phyloP scores from a whole-genome alignment of 192 early-diverging fungal species.

The Entophlyctis helioformis region DNA sequence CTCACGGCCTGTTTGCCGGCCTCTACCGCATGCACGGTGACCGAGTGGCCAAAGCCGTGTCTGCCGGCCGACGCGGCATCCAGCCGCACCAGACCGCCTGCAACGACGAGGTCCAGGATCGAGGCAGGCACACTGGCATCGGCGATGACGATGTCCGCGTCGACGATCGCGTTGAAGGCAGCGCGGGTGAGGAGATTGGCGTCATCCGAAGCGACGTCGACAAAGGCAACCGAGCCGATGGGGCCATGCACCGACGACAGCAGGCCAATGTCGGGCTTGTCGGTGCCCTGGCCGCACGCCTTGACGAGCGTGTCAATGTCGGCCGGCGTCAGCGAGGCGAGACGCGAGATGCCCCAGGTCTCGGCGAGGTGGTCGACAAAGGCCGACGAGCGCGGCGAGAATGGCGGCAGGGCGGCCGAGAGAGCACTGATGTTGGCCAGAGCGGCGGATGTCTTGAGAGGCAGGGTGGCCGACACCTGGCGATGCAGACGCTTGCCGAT shows the following conservation, averaged over 20 bases:
- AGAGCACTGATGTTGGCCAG: no score
- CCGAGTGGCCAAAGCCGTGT: neutral
- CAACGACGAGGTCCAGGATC: conserved; percentile 7
- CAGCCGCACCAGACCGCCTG: conserved; percentile 2
- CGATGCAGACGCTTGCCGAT: no score
- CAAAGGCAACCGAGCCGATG: conserved; percentile 2
- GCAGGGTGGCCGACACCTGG: no score
- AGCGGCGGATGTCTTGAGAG: no score
- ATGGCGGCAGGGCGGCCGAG: no score
- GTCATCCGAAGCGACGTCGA: conserved; percentile 7
- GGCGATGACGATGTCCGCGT: conserved; percentile 13
- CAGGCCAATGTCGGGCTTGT: conserved; percentile 1
- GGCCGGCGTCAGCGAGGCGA: conserved; percentile 46
- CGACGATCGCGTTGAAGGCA: conserved; percentile 6
- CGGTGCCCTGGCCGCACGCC: neutral
- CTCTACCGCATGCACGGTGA: conserved; percentile 9
- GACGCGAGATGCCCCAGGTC: conserved; percentile 61
- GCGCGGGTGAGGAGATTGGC: conserved; percentile 10
- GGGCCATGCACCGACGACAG: no score
- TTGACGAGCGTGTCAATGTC: conserved; percentile 15
- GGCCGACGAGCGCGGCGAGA: conserved; percentile 46
- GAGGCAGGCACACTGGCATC: conserved; percentile 8
- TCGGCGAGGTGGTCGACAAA: conserved; percentile 74
- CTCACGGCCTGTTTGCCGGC: conserved; percentile 12
- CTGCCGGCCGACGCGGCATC: neutral